Conservation (phyloP, 2,329 filamentous ascomycete genomes). For the Fusarium lyarnte region DNA sequence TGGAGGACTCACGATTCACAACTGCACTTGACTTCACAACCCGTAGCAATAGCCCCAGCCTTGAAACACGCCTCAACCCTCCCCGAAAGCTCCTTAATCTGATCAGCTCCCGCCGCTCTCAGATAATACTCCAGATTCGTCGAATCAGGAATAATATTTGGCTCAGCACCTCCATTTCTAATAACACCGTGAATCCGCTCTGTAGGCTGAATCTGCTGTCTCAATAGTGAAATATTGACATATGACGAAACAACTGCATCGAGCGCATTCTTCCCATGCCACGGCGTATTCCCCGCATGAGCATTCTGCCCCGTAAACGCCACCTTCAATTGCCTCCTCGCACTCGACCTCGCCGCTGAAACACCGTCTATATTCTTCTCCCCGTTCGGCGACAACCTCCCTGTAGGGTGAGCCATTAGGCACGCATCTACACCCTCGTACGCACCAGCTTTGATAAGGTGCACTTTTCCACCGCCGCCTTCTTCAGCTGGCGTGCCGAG, state of each 20-base stretch:
- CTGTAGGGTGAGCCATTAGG: slow-evolving; percentile 44
- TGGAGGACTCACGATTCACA: slow-evolving; percentile 20
- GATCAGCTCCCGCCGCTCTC: slow-evolving; percentile 41
- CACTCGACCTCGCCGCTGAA: slow-evolving; percentile 56
- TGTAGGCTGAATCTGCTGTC: slow-evolving; percentile 65
- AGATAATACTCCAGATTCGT: slow-evolving; percentile 51
- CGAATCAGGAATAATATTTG: slow-evolving; percentile 66
- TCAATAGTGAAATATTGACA: slow-evolving; percentile 59
- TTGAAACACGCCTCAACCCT: slow-evolving; percentile 54
- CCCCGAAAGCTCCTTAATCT: slow-evolving; percentile 47
- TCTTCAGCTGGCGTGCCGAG: slow-evolving; percentile 64
- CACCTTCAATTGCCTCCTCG: slow-evolving; percentile 61
- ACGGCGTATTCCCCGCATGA: slow-evolving; percentile 66
- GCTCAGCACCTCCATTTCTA: slow-evolving; percentile 60
- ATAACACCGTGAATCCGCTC: slow-evolving; percentile 63
- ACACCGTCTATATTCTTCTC: slow-evolving; percentile 43
- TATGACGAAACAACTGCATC: slow-evolving; percentile 64
- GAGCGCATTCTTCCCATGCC: slow-evolving; percentile 68
- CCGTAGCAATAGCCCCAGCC: slow-evolving; percentile 54
- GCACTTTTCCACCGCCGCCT: slow-evolving; percentile 62
- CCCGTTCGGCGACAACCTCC: background rate
- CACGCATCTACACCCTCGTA: slow-evolving; percentile 50
- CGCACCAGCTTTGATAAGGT: slow-evolving; percentile 55
- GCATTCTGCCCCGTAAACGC: slow-evolving; percentile 65
- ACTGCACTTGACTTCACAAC: slow-evolving; percentile 56